Percentiles rank a stretch among this genome's conserved stretches.
Evolutionary conservation across 805 yeast genomes (phyloP).

Genomic region (Saturnispora halmiae): DNA sequence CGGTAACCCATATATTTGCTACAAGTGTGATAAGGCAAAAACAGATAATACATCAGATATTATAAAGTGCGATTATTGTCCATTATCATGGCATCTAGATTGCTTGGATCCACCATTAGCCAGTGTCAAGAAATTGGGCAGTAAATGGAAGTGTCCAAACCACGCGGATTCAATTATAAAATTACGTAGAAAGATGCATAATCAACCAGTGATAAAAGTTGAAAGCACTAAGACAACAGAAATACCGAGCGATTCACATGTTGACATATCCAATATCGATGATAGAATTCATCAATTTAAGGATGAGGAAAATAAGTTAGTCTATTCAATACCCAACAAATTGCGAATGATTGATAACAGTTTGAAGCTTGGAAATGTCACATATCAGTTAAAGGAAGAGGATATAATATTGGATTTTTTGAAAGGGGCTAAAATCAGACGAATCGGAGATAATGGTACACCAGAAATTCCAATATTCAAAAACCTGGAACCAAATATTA

Average conservation of each 20-base stretch:
- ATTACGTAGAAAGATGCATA: constrained; percentile 41
- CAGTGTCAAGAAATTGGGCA: constrained; percentile 61
- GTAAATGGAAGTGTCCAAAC: constrained; percentile 87
- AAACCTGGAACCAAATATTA: constrained; percentile 19
- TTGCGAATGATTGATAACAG: constrained; percentile 17
- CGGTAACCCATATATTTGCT: constrained; percentile 65
- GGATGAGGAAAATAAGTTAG: constrained; percentile 5
- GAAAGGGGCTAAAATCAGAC: constrained; percentile 37
- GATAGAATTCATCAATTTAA: constrained; percentile 26
- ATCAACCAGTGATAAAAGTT: constrained; percentile 47
- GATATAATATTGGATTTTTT: constrained; percentile 64
- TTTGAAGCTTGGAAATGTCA: constrained; percentile 25
- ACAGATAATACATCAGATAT: constrained; percentile 38
- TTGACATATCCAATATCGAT: constrained; percentile 41
- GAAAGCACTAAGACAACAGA: constrained; percentile 27
- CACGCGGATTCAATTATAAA: constrained; percentile 53
- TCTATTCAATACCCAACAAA: constrained; percentile 16
- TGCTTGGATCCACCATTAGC: constrained; percentile 73
- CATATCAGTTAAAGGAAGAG: constrained; percentile 59
- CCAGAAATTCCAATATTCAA: constrained; percentile 24
- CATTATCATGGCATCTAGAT: constrained; percentile 80
- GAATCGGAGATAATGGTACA: constrained; percentile 26
- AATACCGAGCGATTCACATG: constrained; percentile 35
- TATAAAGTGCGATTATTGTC: constrained; percentile 75
- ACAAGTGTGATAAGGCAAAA: constrained; percentile 48